These are phyloP conservation scores for Hemerocallis citrina DNA, from an alignment of 106 monocot species.

Conservation along the genomic window DNA sequence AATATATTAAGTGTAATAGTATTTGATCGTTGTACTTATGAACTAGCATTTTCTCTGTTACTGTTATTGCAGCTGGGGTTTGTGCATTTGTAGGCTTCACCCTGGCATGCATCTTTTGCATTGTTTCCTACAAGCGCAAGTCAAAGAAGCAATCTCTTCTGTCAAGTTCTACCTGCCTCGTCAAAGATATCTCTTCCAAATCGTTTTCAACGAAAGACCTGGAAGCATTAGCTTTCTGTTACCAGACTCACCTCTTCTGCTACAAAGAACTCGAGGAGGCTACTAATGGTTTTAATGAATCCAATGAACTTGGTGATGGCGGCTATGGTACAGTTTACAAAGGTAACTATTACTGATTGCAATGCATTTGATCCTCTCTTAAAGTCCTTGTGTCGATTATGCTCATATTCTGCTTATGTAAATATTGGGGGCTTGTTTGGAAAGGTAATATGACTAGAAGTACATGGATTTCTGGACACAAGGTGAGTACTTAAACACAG, in stretches of 20 bases:
- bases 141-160: not conserved
- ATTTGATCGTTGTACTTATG: no score
- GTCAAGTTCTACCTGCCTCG: not conserved
- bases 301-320: slow-evolving; percentile 22
- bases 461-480: no score
- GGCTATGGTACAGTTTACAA: slow-evolving; percentile 30
- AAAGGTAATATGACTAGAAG: no score
- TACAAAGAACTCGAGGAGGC: slow-evolving; percentile 29
- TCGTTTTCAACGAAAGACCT: slow-evolving; percentile 5
- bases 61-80: slow-evolving; percentile 4
- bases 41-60: not conserved
- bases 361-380: no score
- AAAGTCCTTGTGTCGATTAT: no score
- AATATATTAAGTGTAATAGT: no score
- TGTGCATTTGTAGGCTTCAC: slow-evolving; percentile 5
- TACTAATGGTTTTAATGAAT: slow-evolving; percentile 16
- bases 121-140: slow-evolving; percentile 7
- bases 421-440: no score
- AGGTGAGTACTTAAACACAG: no score
- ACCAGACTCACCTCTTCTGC: slow-evolving; percentile 26
- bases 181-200: slow-evolving; percentile 5
- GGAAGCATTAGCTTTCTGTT: not conserved
- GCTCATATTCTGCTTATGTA: no score
- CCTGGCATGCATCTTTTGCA: slow-evolving; percentile 7
- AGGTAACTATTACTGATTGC: slow-evolving; percentile 16